Base-by-base conservation (phyloP, 2,329 filamentous ascomycete genomes). In the Claviceps capensis region DNA sequence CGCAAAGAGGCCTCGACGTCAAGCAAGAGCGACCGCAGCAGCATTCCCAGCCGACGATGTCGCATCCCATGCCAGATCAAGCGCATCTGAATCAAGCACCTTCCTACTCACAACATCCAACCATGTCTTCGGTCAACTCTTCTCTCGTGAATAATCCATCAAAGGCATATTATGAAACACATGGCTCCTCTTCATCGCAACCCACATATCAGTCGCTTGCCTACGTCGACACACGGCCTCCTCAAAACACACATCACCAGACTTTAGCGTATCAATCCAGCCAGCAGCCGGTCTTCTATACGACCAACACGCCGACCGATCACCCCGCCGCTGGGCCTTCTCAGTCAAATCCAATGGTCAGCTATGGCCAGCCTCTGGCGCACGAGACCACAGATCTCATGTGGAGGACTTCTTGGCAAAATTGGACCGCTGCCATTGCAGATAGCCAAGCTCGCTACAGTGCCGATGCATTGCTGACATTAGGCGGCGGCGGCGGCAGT, bases 401-500 rank as follows among this genome's bases (percentile, higher is more conserved):
- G 56, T 69, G 62, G 66, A 68, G 66, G 7, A 77, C 72, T 54
- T 67, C 73, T 0, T 79, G 76, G 76, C 69, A 75, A 16, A 72
- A 78, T 62, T 79, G 76, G 76, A 73, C 74, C 8, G 67, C 70
- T 0, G 73, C 74, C 50, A 72, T 79, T 30, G 68, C 71, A 37
- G 71, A 75, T 56, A 72, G 63, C 37, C 72, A 75, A 53, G 72
- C 76, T 45, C 67, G 72, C 23, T 77, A 72, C 60, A 72, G 71
- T 54, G 74, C 74, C 30, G 72, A 67, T 46, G 69, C 74, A 14
- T 63, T 78, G 13, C 63, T 78, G 55, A 73, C 69, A 1, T 63
- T 78, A 3, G 73, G 72, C 2, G 63, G 63, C 17, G 64, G 50
- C 17, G 38, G 43, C 14, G 22, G 19, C 13, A 30, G 48, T 4